Conservation (phyloP, 2,329 filamentous ascomycete species). For the Botrytis paeoniae region DNA sequence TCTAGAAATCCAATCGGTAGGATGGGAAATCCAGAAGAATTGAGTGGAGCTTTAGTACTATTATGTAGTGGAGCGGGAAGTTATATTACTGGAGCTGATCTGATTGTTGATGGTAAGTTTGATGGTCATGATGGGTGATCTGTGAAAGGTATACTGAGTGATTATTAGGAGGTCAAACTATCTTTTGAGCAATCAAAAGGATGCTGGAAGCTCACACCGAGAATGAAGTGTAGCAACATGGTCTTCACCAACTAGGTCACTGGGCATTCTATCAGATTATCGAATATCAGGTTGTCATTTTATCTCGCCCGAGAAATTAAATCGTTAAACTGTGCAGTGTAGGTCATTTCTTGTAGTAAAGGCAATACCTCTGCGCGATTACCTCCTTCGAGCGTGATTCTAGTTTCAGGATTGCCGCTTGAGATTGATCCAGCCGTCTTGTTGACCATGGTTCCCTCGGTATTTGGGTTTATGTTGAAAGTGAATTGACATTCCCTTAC, state of each 20-base stretch:
- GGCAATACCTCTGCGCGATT: not conserved
- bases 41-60: slow-evolving; percentile 60
- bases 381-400: not conserved
- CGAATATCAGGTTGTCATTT: not conserved
- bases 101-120: slow-evolving; percentile 27
- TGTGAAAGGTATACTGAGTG: not conserved
- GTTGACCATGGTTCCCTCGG: not conserved
- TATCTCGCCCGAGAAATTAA: not conserved
- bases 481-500: not conserved
- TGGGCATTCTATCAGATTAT: not conserved
- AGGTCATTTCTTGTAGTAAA: not conserved
- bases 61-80: slow-evolving; percentile 58
- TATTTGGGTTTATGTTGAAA: not conserved
- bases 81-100: slow-evolving; percentile 54
- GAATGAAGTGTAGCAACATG: too few relatives aligned
- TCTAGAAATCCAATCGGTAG: slow-evolving; percentile 58
- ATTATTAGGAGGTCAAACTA: not conserved
- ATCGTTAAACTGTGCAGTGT: not conserved
- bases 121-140: not conserved
- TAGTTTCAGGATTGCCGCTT: not conserved
- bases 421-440: not conserved
- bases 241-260: not conserved
- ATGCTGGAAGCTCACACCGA: too few relatives aligned
- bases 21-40: slow-evolving; percentile 62
- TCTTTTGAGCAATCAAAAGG: not conserved